Evolutionary conservation across 495 filamentous ascomycete genomes (phyloP).

Genomic region (Polyplosphaeria fusca): DNA sequence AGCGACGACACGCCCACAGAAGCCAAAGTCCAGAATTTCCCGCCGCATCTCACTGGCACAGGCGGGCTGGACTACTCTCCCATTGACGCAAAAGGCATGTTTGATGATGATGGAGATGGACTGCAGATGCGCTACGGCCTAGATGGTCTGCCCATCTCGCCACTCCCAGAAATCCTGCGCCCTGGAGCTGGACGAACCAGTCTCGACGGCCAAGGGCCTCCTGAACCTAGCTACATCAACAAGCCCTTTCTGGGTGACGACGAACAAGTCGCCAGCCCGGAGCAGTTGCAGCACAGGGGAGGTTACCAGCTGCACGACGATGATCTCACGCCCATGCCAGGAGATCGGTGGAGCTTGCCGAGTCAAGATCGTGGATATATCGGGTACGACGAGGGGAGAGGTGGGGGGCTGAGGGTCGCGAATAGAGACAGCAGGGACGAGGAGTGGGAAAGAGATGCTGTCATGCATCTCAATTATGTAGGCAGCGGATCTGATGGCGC

Average conservation of each 20-base stretch:
- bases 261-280: neutral
- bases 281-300: neutral
- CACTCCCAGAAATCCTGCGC: neutral
- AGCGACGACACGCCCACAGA: slow-evolving; percentile 40
- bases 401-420: slow-evolving; percentile 39
- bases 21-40: slow-evolving; percentile 27
- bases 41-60: slow-evolving; percentile 14
- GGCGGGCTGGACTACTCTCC: slow-evolving; percentile 36
- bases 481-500: slow-evolving; percentile 15
- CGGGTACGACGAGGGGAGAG: neutral
- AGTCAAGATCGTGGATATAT: neutral
- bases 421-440: slow-evolving; percentile 29
- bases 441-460: slow-evolving; percentile 40
- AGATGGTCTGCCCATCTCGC: neutral
- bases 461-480: slow-evolving; percentile 39
- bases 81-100: slow-evolving; percentile 26
- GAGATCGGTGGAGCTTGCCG: slow-evolving; percentile 20
- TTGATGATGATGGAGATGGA: slow-evolving; percentile 13
- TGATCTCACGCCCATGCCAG: neutral
- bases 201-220: neutral
- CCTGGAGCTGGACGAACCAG: neutral
- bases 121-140: slow-evolving; percentile 7
- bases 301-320: neutral
- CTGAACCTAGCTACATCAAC: neutral
- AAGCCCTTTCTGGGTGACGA: neutral